These are phyloP conservation scores for Neurospora hispaniola DNA, from an alignment of 495 filamentous ascomycete genomes.

Conservation along the genomic window DNA sequence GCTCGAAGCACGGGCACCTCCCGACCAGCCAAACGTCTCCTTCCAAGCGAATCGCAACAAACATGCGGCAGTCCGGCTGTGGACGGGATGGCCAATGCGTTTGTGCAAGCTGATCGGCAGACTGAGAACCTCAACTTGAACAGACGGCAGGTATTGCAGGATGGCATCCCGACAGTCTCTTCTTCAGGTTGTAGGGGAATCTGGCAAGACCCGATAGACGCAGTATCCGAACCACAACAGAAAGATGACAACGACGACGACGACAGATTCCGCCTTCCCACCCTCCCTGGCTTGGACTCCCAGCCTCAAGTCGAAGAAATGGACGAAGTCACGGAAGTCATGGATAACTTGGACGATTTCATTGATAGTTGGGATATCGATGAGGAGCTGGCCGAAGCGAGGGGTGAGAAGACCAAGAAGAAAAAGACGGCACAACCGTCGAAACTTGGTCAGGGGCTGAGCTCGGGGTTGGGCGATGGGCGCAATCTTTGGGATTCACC, in stretches of 20 bases:
- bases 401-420: constrained; percentile 6
- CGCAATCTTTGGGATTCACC: constrained; percentile 12
- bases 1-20: neutral
- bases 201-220: neutral
- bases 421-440: neutral
- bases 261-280: neutral
- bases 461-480: neutral
- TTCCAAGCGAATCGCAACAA: constrained; percentile 34
- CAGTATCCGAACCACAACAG: constrained; percentile 8
- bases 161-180: neutral
- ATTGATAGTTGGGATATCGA: constrained; percentile 31
- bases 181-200: neutral
- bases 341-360: constrained; percentile 34
- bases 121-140: neutral
- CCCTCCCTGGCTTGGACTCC: neutral
- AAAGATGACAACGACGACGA: constrained; percentile 4
- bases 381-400: constrained; percentile 22
- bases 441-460: neutral
- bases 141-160: neutral
- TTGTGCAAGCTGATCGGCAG: constrained; percentile 14
- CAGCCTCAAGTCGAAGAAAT: neutral
- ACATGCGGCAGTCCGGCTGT: constrained; percentile 24
- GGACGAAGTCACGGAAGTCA: constrained; percentile 32
- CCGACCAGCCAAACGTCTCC: constrained; percentile 9
- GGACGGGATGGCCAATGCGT: constrained; percentile 32